These are phyloP conservation scores for Phytophthora hybrid DNA, from an alignment of 352 stramenopile species.

Conservation along the genomic window DNA sequence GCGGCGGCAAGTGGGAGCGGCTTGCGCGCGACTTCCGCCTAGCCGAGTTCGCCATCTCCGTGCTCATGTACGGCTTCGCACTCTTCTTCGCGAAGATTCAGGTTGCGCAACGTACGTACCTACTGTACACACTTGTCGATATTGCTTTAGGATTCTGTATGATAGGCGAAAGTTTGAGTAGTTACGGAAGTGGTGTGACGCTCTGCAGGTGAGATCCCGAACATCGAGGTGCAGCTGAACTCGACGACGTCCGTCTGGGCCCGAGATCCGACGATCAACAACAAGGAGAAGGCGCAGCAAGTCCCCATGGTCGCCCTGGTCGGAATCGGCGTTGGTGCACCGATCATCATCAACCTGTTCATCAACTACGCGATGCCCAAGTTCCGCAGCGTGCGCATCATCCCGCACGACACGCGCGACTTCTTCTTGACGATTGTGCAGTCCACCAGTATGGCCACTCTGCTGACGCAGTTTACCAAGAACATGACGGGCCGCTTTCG, in stretches of 20 bases:
- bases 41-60: slow-evolving; percentile 44
- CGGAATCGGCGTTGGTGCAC: slow-evolving; percentile 42
- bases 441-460: slow-evolving; percentile 60
- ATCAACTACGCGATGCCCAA: slow-evolving; percentile 72
- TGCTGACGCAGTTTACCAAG: slow-evolving; percentile 86
- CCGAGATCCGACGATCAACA: slow-evolving; percentile 63
- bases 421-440: slow-evolving; percentile 77
- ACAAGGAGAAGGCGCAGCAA: slow-evolving; percentile 65
- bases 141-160: neutral
- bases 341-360: slow-evolving; percentile 65
- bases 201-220: slow-evolving; percentile 57
- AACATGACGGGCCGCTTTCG: slow-evolving; percentile 83
- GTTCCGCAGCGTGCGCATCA: slow-evolving; percentile 62
- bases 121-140: neutral
- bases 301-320: slow-evolving; percentile 67
- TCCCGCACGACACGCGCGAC: slow-evolving; percentile 82
- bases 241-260: slow-evolving; percentile 56
- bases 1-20: slow-evolving; percentile 30
- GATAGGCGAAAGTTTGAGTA: slow-evolving; percentile 18
- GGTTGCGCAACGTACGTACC: slow-evolving; percentile 44
- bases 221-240: slow-evolving; percentile 61
- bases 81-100: slow-evolving; percentile 50
- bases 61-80: slow-evolving; percentile 48
- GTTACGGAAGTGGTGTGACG: slow-evolving; percentile 19
- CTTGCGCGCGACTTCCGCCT: slow-evolving; percentile 37